A percentile compares a stretch with the other conserved stretches of the same genome.
phyloP scores from a whole-genome alignment of 2,329 filamentous ascomycete genomes.

The Hymenoscyphus fraxineus region DNA sequence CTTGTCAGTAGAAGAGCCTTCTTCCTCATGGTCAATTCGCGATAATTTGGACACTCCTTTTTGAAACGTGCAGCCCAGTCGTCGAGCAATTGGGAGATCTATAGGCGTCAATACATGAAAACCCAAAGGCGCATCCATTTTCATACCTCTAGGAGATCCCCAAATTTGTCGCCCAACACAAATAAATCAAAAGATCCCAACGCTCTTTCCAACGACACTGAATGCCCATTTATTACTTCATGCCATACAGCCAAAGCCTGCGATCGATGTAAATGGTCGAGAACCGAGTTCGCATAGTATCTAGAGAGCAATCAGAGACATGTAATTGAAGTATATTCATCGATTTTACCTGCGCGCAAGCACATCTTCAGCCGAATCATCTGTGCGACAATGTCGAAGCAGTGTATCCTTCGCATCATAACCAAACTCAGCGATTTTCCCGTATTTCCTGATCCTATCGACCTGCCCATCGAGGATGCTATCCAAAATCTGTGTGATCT shows the following conservation, averaged over 20 bases:
- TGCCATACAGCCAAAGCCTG: conserved; percentile 77
- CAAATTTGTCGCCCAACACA: conserved; percentile 65
- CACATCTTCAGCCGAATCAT: conserved; percentile 63
- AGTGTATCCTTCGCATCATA: conserved; percentile 89
- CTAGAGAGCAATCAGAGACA: conserved; percentile 39
- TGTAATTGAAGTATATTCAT: neutral
- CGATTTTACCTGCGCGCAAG: conserved; percentile 62
- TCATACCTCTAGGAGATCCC: conserved; percentile 67
- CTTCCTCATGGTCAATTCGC: conserved; percentile 55
- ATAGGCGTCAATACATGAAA: conserved; percentile 12
- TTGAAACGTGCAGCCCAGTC: conserved; percentile 56
- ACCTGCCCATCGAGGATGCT: conserved; percentile 68
- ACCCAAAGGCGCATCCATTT: neutral
- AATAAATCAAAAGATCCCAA: conserved; percentile 88
- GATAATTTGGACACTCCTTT: conserved; percentile 48
- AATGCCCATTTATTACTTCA: conserved; percentile 46
- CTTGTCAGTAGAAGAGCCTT: conserved; percentile 65
- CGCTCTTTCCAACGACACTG: conserved; percentile 65
- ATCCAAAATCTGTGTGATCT: conserved; percentile 56
- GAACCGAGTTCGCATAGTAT: conserved; percentile 69
- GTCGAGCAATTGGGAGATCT: conserved; percentile 66
- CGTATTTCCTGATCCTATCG: conserved; percentile 64
- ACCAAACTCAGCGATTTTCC: conserved; percentile 66
- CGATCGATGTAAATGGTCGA: conserved; percentile 77
- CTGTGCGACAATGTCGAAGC: conserved; percentile 56